Evolutionary conservation across 495 filamentous ascomycete genomes (phyloP), one percentile per base, ranked within the genome.

Genomic region (Tuber calosporum): DNA sequence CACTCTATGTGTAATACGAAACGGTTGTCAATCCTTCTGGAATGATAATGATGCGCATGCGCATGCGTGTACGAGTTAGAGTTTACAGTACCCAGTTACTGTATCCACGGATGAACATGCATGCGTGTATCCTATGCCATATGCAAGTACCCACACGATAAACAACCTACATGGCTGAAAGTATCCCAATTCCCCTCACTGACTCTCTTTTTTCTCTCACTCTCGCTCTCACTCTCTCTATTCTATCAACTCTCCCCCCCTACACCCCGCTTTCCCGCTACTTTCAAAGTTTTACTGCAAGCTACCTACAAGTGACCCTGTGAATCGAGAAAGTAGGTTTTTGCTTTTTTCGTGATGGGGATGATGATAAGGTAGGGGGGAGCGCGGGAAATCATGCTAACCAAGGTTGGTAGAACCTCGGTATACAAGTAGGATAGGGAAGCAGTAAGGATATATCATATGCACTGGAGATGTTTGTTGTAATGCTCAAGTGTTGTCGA

Each of bases 351-450:
- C 2, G 11, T 53, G 43, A 22, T 26, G 20, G 0, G 6, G 22
- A 53, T 53, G 45, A 26, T n/a, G 45, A 4, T n/a, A n/a, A n/a
- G n/a, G n/a, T n/a, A n/a, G 7, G 45, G 8, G 45, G 45, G 3
- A 15, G 42, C 13, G 42, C 42, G 17, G 42, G 22, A 13, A 68
- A 69, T 77, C 76, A 78, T 78, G 74, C 76, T 78, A 77, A 77
- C 70, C 74, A 69, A 70, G 68, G 70, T 37, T 48, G 70, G 70
- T 20, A 70, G 70, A 78, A 73, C 76, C 76, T 67, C 77, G 76
- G 76, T 78, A 77, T 42, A 42, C 45, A 22, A n/a, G 45, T 26
- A 53, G 2, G 45, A 53, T 53, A 22, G 22, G 45, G 5, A n/a
- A 48, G 45, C 45, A 6, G 45, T n/a, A 48, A n/a, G 45, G 22